Percentiles rank a stretch among this genome's conserved stretches.
Evolutionary conservation across 345 rosid species (phyloP).

Genomic region (Populus nigra): DNA sequence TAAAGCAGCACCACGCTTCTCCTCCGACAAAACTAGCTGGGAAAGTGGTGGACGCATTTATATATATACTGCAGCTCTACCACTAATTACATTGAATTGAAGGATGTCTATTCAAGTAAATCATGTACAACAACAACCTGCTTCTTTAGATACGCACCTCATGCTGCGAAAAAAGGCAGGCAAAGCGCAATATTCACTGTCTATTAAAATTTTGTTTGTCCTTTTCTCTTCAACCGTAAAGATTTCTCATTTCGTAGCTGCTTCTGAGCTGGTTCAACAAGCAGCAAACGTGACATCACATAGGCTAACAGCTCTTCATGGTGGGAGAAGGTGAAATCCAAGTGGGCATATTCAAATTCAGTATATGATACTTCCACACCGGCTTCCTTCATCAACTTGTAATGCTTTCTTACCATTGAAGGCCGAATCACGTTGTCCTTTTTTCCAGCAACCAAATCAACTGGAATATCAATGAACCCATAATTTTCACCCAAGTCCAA

Average conservation of each 20-base stretch:
- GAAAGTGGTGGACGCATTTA: not conserved
- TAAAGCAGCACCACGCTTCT: not conserved
- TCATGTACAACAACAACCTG: slow-evolving; percentile 20
- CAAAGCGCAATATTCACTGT: not conserved
- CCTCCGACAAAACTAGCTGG: slow-evolving; percentile 1
- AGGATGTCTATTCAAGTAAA: not conserved
- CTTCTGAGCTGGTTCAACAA: slow-evolving; percentile 44
- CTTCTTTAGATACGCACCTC: slow-evolving; percentile 20
- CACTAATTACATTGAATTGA: not conserved
- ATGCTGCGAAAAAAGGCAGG: not conserved
- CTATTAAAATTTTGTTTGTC: slow-evolving; percentile 5
- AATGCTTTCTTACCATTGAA: slow-evolving; percentile 81
- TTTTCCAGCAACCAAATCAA: slow-evolving; percentile 80
- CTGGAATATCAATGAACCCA: slow-evolving; percentile 60
- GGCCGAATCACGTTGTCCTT: slow-evolving; percentile 81
- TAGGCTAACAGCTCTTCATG: slow-evolving; percentile 76
- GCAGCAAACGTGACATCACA: slow-evolving; percentile 76
- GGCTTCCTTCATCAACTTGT: slow-evolving; percentile 64
- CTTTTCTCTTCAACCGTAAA: slow-evolving; percentile 45
- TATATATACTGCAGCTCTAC: not conserved
- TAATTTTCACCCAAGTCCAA: slow-evolving; percentile 79
- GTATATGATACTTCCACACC: slow-evolving; percentile 65
- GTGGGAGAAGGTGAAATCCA: slow-evolving; percentile 93
- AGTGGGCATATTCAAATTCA: slow-evolving; percentile 85
- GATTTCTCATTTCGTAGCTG: slow-evolving; percentile 35